Evolutionary conservation across 1,284 basidiomycete genomes (phyloP).

Genomic region (Trametes polyzona): DNA sequence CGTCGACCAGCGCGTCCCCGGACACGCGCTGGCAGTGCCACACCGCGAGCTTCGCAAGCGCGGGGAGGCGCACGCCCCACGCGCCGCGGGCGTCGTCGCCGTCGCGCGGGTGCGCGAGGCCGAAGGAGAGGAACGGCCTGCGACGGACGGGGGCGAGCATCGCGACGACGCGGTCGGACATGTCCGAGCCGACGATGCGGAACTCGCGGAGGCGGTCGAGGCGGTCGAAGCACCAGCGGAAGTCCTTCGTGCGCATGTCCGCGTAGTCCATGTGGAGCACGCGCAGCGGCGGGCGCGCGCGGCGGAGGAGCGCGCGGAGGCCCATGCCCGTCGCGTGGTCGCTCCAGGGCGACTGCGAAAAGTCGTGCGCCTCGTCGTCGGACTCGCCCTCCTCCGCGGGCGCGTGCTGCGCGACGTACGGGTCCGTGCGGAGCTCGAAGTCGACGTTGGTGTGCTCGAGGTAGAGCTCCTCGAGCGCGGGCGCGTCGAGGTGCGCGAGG

Average conservation of each 20-base stretch:
- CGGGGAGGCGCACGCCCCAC: conserved; percentile 52
- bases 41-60: conserved; percentile 53
- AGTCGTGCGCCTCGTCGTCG: conserved; percentile 72
- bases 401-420: conserved; percentile 21
- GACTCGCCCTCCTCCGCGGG: conserved; percentile 60
- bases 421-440: conserved; percentile 43
- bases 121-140: conserved; percentile 16
- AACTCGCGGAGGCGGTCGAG: conserved; percentile 60
- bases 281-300: conserved; percentile 61
- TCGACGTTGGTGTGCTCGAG: conserved; percentile 71
- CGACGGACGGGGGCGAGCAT: conserved; percentile 51
- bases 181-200: conserved; percentile 74
- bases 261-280: conserved; percentile 76
- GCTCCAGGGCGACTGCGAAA: conserved; percentile 73
- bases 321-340: conserved; percentile 80
- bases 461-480: conserved; percentile 58
- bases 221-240: conserved; percentile 63
- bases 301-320: conserved; percentile 61
- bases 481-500: conserved; percentile 61
- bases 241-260: conserved; percentile 81
- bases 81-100: conserved; percentile 16
- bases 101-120: conserved; percentile 7
- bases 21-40: conserved; percentile 65
- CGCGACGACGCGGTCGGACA: conserved; percentile 70
- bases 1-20: conserved; percentile 58